These are phyloP conservation scores for Fistulina hepatica DNA, from an alignment of 1,284 basidiomycete genomes.

Conservation along the genomic window DNA sequence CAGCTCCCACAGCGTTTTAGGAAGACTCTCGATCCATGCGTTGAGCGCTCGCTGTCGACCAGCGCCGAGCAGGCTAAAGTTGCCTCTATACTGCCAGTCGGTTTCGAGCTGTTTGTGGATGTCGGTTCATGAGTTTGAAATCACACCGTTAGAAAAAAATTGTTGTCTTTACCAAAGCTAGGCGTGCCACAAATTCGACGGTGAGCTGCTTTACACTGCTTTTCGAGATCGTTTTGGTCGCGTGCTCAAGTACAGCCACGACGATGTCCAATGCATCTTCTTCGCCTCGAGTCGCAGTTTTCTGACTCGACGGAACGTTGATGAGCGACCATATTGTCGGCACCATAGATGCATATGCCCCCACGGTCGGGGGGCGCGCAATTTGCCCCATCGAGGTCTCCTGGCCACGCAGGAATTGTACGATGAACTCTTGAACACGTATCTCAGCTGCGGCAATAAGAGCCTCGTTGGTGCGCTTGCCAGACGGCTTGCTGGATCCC, in stretches of 20 bases:
- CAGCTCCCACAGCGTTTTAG: constrained; percentile 77
- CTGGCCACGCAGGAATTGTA: constrained; percentile 50
- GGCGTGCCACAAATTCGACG: constrained; percentile 59
- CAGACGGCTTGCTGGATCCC: constrained; percentile 11
- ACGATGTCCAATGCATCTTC: constrained; percentile 33
- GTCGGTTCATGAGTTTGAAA: constrained; percentile 8
- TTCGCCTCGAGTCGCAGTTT: constrained; percentile 15
- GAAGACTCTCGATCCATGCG: constrained; percentile 60
- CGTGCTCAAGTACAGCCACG: constrained; percentile 46
- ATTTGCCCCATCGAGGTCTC: constrained; percentile 31
- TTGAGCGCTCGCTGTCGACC: constrained; percentile 26
- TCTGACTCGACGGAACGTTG: constrained; percentile 27
- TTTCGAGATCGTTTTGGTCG: constrained; percentile 41
- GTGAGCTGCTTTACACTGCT: constrained; percentile 52
- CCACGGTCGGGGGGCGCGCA: constrained; percentile 39
- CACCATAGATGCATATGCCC: constrained; percentile 61
- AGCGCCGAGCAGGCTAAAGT: constrained; percentile 36
- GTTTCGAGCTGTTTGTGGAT: constrained; percentile 43
- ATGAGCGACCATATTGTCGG: constrained; percentile 81
- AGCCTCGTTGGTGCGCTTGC: constrained; percentile 16
- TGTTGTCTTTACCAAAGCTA: constrained; percentile 47
- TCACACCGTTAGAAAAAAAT: background rate
- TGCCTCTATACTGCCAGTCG: too few species aligned
- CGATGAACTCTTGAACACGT: constrained; percentile 63
- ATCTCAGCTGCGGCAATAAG: constrained; percentile 34